Conservation (phyloP, 1,284 basidiomycete species). For the Schizophyllum amplum region DNA sequence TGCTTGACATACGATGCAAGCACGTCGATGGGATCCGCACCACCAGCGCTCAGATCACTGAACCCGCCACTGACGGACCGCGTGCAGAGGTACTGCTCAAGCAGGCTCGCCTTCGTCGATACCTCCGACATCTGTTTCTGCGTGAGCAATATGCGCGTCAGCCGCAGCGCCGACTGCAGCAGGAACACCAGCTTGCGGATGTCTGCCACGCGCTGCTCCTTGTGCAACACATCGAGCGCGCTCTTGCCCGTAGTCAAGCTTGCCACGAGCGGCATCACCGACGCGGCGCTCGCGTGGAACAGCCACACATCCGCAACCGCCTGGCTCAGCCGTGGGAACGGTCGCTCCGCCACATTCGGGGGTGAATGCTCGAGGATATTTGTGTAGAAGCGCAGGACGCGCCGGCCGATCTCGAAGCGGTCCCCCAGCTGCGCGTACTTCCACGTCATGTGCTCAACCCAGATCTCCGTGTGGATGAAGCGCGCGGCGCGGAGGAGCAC, state of each 20-base stretch:
- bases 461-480: slow-evolving; percentile 79
- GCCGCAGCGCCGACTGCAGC: slow-evolving; percentile 55
- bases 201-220: slow-evolving; percentile 60
- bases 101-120: slow-evolving; percentile 44
- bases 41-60: slow-evolving; percentile 18
- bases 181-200: slow-evolving; percentile 60
- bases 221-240: slow-evolving; percentile 50
- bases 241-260: slow-evolving; percentile 55
- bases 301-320: slow-evolving; percentile 61
- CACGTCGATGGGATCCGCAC: slow-evolving; percentile 61
- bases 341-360: slow-evolving; percentile 39
- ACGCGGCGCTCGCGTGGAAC: slow-evolving; percentile 62
- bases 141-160: slow-evolving; percentile 54
- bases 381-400: slow-evolving; percentile 58
- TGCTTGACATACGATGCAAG: slow-evolving; percentile 58
- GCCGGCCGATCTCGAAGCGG: slow-evolving; percentile 70
- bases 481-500: slow-evolving; percentile 69
- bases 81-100: slow-evolving; percentile 69
- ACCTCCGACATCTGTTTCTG: slow-evolving; percentile 44
- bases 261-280: slow-evolving; percentile 68
- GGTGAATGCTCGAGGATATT: slow-evolving; percentile 59
- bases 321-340: slow-evolving; percentile 51
- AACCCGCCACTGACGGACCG: slow-evolving; percentile 23
- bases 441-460: slow-evolving; percentile 80
- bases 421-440: slow-evolving; percentile 72